phyloP scores from a whole-genome alignment of 164 flowering plant genomes.

The Liquidambar formosana region DNA sequence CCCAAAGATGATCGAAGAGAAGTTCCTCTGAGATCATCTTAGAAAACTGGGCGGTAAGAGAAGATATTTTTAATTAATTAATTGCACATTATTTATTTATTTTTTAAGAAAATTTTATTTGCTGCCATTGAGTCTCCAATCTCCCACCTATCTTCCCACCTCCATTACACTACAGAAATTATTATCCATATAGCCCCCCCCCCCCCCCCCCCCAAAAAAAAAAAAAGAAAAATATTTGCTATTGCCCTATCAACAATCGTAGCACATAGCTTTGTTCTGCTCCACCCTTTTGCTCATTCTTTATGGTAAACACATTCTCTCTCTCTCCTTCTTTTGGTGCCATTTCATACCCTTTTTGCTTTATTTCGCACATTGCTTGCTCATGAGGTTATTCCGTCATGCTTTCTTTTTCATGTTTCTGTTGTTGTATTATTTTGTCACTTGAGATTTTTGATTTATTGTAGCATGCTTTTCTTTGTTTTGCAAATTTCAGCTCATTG shows the following conservation, averaged over 20 bases:
- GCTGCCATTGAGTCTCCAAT: conserved; percentile 35
- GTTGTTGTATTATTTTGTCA: neutral
- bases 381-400: conserved; percentile 35
- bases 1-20: conserved; percentile 38
- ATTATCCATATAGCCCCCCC: neutral
- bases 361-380: conserved; percentile 45
- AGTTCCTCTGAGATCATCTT: conserved; percentile 44
- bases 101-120: conserved; percentile 32
- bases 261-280: conserved; percentile 5
- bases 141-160: conserved; percentile 9
- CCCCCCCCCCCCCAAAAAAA: too few species aligned
- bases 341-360: conserved; percentile 9
- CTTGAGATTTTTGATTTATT: neutral
- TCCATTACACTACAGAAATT: neutral
- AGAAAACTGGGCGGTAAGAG: conserved; percentile 30
- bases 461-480: conserved; percentile 1
- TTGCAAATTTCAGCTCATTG: conserved; percentile 20
- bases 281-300: conserved; percentile 12
- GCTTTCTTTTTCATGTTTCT: neutral
- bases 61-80: conserved; percentile 7
- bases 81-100: neutral
- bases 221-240: too few species aligned
- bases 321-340: neutral
- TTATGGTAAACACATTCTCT: conserved; percentile 18
- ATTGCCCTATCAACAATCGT: neutral